Evolutionary conservation across 1,284 basidiomycete species (phyloP).

Genomic region (Takashimella koratensis): DNA sequence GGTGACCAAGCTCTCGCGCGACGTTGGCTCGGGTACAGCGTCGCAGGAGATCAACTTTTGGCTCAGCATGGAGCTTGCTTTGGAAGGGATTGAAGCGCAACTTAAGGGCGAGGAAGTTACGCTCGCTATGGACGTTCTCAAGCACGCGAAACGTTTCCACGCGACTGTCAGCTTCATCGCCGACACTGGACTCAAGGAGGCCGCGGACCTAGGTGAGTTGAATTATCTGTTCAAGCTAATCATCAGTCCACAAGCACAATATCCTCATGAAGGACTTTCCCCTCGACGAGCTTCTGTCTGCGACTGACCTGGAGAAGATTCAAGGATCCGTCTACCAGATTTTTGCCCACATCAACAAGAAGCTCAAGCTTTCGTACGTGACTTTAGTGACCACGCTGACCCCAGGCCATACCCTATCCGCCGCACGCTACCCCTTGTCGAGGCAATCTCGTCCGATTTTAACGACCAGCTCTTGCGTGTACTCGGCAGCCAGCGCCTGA

Average conservation of each 20-base stretch:
- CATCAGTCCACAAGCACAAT: slow-evolving; percentile 89
- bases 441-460: slow-evolving; percentile 96
- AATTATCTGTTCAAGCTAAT: background rate
- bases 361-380: slow-evolving; percentile 73
- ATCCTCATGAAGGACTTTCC: slow-evolving; percentile 99
- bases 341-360: slow-evolving; percentile 92
- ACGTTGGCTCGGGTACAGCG: slow-evolving; percentile 92
- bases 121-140: slow-evolving; percentile 90
- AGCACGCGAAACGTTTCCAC: slow-evolving; percentile 94
- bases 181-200: slow-evolving; percentile 93
- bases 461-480: slow-evolving; percentile 91
- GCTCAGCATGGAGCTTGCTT: slow-evolving; percentile 86
- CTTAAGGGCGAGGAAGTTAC: slow-evolving; percentile 86
- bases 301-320: slow-evolving; percentile 92
- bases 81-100: slow-evolving; percentile 90
- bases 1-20: slow-evolving; percentile 87
- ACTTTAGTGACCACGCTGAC: background rate
- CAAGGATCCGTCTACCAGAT: slow-evolving; percentile 82
- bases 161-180: slow-evolving; percentile 97
- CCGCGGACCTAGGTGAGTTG: slow-evolving; percentile 71
- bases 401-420: slow-evolving; percentile 82
- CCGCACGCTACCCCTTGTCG: slow-evolving; percentile 89
- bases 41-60: slow-evolving; percentile 99
- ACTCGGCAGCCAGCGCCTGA: slow-evolving; percentile 80
- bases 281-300: slow-evolving; percentile 89